These are phyloP conservation scores for Sugiyamaella castrensis DNA, from an alignment of 1,139 yeast species.

Conservation along the genomic window DNA sequence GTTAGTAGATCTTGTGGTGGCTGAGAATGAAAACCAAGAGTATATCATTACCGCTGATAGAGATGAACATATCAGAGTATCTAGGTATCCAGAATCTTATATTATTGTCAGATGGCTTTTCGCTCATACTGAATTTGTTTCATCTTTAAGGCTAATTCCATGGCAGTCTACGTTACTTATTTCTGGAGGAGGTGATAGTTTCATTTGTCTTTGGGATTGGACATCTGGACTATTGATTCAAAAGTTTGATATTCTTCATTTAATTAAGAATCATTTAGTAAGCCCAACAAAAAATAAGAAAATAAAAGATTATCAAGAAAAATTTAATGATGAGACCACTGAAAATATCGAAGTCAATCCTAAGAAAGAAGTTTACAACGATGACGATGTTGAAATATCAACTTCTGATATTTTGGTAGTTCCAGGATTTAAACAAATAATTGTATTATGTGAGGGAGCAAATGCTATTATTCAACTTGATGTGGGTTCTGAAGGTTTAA, in stretches of 20 bases:
- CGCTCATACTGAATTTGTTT: conserved; percentile 83
- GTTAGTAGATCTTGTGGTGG: conserved; percentile 70
- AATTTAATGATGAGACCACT: background rate
- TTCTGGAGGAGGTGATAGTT: conserved; percentile 91
- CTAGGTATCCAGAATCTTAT: conserved; percentile 74
- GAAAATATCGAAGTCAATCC: conserved; percentile 9
- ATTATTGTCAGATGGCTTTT: conserved; percentile 80
- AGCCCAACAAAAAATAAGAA: background rate
- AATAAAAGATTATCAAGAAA: background rate
- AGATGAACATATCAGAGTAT: conserved; percentile 93
- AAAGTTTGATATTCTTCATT: conserved; percentile 40
- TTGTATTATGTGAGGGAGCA: conserved; percentile 24
- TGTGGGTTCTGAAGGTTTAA: conserved; percentile 23
- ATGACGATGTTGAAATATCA: conserved; percentile 9
- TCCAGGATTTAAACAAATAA: conserved; percentile 23
- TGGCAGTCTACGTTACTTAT: conserved; percentile 52
- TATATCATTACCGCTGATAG: conserved; percentile 81
- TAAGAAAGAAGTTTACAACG: background rate
- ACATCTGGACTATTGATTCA: conserved; percentile 45
- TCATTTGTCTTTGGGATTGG: conserved; percentile 80
- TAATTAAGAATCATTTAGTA: background rate
- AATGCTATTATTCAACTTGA: conserved; percentile 23
- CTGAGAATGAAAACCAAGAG: conserved; percentile 45
- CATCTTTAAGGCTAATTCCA: conserved; percentile 54
- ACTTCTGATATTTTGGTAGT: conserved; percentile 8